Percentiles rank a stretch among this genome's conserved stretches.
Evolutionary conservation across 2,329 filamentous ascomycete species (phyloP).

Genomic region (Truncatella angustata): DNA sequence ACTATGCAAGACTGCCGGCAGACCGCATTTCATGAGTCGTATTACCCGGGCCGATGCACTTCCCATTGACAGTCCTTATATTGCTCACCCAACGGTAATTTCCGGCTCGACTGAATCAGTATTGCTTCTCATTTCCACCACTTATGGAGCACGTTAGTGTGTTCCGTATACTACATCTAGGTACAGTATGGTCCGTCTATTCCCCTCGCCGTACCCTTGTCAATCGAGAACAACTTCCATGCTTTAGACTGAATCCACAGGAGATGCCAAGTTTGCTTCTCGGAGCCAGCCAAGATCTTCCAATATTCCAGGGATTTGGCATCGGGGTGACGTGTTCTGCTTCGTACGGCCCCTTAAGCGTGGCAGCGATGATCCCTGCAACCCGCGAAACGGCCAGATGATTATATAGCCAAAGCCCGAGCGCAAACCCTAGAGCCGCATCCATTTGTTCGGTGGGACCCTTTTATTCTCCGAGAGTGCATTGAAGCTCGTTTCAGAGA

Average conservation of each 20-base stretch:
- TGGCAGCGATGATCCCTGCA: slow-evolving; percentile 8
- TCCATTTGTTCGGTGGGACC: too few relatives aligned
- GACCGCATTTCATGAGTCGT: background rate
- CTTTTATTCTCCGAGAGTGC: too few relatives aligned
- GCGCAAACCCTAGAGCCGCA: too few relatives aligned
- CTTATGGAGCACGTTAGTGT: background rate
- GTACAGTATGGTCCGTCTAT: background rate
- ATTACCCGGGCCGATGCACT: too few relatives aligned
- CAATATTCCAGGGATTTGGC: background rate
- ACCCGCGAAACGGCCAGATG: slow-evolving; percentile 1
- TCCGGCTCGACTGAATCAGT: background rate
- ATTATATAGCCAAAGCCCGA: background rate
- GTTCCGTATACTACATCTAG: background rate
- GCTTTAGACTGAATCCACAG: background rate
- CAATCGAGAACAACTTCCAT: background rate
- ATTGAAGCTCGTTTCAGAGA: too few relatives aligned
- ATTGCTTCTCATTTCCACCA: background rate
- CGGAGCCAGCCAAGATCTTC: background rate
- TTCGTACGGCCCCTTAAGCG: background rate
- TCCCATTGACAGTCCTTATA: too few relatives aligned
- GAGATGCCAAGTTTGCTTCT: background rate
- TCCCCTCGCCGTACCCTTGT: background rate
- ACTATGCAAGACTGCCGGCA: too few relatives aligned
- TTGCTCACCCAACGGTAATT: background rate
- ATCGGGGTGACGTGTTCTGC: background rate